phyloP scores from a whole-genome alignment of 73 alveolate genomes.

The Paramecium biaurelia region DNA sequence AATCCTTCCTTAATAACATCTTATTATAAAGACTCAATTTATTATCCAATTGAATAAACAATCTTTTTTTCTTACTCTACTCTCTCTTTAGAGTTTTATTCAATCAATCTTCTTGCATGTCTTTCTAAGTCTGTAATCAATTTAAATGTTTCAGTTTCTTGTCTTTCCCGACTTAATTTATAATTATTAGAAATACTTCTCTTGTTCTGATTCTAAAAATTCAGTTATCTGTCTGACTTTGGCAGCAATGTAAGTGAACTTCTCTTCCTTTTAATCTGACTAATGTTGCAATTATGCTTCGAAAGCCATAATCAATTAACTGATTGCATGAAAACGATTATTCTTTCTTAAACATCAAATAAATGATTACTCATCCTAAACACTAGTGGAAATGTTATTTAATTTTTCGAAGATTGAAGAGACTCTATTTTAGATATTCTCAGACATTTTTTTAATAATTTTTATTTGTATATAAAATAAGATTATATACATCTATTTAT shows the following conservation, averaged over 20 bases:
- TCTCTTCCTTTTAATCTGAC: slow-evolving; percentile 38
- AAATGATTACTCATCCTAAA: background rate
- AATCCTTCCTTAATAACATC: slow-evolving; percentile 39
- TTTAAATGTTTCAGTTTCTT: slow-evolving; percentile 49
- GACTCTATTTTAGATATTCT: slow-evolving; percentile 48
- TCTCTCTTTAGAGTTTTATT: slow-evolving; percentile 59
- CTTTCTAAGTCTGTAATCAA: slow-evolving; percentile 59
- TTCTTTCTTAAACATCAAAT: background rate
- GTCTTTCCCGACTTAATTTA: slow-evolving; percentile 37
- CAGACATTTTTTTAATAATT: slow-evolving; percentile 37
- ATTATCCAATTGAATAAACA: slow-evolving; percentile 52
- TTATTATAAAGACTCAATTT: slow-evolving; percentile 33
- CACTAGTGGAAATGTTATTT: slow-evolving; percentile 40
- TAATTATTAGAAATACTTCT: background rate
- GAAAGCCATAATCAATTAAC: slow-evolving; percentile 47
- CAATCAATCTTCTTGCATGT: slow-evolving; percentile 63
- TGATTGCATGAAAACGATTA: slow-evolving; percentile 35
- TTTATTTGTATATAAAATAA: background rate
- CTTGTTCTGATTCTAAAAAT: slow-evolving; percentile 43
- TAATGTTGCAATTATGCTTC: slow-evolving; percentile 22
- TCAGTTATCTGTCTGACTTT: slow-evolving; percentile 46
- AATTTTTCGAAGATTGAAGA: slow-evolving; percentile 24
- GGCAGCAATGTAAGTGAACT: background rate
- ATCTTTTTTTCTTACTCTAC: slow-evolving; percentile 63
- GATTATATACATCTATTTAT: background rate